phyloP scores from a whole-genome alignment of 495 filamentous ascomycete species.

The Aspergillus sclerotiicarbonarius region DNA sequence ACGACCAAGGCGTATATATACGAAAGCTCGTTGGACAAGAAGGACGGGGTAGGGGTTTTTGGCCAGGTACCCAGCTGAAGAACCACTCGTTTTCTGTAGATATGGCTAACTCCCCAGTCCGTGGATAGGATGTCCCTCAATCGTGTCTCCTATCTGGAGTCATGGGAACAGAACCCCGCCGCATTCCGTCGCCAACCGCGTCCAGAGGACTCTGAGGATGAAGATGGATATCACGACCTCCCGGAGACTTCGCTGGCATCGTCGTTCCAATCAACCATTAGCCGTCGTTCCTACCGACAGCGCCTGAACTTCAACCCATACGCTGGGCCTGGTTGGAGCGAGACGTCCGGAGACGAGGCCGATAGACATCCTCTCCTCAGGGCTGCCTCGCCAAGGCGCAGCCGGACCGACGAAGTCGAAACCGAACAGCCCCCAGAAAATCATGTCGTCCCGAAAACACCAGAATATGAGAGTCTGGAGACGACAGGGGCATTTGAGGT shows the following conservation, averaged over 20 bases:
- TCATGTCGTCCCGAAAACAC: conserved; percentile 5
- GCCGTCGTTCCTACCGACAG: conserved; percentile 19
- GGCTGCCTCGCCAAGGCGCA: conserved; percentile 26
- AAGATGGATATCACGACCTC: conserved; percentile 34
- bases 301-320: conserved; percentile 48
- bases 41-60: neutral
- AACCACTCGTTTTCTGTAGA: neutral
- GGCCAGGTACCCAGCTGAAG: neutral
- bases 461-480: conserved; percentile 20
- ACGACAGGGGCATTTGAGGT: conserved; percentile 71
- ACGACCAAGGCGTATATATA: neutral
- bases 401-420: conserved; percentile 10
- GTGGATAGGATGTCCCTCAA: conserved; percentile 21
- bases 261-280: conserved; percentile 43
- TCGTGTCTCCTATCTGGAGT: conserved; percentile 36
- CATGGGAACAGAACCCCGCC: conserved; percentile 43
- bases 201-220: conserved; percentile 30
- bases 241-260: conserved; percentile 37
- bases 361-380: conserved; percentile 24
- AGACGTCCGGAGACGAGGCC: conserved; percentile 29
- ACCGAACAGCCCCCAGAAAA: conserved; percentile 10
- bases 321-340: conserved; percentile 41
- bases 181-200: conserved; percentile 26
- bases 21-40: neutral
- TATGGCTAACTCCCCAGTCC: neutral